These are phyloP conservation scores for Ensete ventricosum DNA, from an alignment of 176 grass and related monocot species.

Conservation along the genomic window DNA sequence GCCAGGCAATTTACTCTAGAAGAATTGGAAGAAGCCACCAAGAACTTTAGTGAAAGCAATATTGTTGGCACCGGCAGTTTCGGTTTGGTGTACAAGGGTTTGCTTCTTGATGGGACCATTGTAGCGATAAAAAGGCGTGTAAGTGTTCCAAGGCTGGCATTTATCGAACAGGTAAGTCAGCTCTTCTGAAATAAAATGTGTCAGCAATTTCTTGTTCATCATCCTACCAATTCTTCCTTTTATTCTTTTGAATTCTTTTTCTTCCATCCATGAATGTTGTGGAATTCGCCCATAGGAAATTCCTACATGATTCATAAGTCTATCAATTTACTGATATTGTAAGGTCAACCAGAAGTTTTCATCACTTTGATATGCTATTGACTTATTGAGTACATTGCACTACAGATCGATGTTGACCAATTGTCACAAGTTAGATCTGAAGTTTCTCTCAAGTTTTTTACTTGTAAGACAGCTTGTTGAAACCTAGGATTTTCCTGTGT, in stretches of 20 bases:
- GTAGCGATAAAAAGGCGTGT: conserved; percentile 72
- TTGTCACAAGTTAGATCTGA: not conserved
- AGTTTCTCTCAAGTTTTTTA: not conserved
- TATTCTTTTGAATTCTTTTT: not conserved
- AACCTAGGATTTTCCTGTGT: not conserved
- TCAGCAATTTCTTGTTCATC: conserved; percentile 15
- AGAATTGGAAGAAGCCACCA: conserved; percentile 75
- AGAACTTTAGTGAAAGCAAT: conserved; percentile 66
- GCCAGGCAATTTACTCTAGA: conserved; percentile 61
- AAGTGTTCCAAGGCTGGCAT: conserved; percentile 34
- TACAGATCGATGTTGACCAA: not conserved
- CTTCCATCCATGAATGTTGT: not conserved
- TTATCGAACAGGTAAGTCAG: conserved; percentile 67
- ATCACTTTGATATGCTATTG: not conserved
- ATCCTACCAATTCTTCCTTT: not conserved
- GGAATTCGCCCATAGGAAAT: not conserved
- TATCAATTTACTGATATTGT: not conserved
- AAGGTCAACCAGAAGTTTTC: not conserved
- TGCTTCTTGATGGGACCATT: conserved; percentile 83
- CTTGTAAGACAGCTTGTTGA: too few relatives aligned
- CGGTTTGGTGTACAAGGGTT: conserved; percentile 72
- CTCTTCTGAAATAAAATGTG: not conserved
- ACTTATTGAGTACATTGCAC: not conserved
- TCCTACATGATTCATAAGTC: not conserved
- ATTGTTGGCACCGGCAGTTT: conserved; percentile 76